Conservation (phyloP, 176 grass and related monocot species). For the Aegilops sharonensis region DNA sequence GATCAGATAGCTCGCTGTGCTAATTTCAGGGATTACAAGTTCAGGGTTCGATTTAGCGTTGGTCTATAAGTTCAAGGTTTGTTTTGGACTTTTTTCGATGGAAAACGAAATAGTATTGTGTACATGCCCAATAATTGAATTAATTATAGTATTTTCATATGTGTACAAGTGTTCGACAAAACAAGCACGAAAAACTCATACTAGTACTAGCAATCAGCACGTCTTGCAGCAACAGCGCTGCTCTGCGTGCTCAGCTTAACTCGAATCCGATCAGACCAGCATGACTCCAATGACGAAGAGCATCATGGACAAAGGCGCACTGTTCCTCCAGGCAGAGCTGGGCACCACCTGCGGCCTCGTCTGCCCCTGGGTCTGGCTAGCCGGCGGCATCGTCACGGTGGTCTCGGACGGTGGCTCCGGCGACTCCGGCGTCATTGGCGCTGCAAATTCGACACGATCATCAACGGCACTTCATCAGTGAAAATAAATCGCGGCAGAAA, state of each 20-base stretch:
- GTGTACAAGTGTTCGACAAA: background rate
- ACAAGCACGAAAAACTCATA: background rate
- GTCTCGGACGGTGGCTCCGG: constrained; percentile 15
- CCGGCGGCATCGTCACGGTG: constrained; percentile 23
- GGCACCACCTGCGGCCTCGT: constrained; percentile 51
- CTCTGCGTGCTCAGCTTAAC: background rate
- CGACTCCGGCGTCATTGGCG: constrained; percentile 26
- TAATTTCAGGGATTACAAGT: too few species aligned
- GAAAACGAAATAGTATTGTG: too few species aligned
- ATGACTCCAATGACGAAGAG: background rate
- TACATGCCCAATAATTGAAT: too few species aligned
- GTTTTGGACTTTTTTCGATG: too few species aligned
- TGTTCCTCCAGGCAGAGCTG: constrained; percentile 32
- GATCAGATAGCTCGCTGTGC: too few species aligned
- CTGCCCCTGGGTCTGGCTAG: constrained; percentile 31
- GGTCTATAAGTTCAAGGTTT: too few species aligned
- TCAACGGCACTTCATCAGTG: background rate
- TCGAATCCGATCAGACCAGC: constrained; percentile 15
- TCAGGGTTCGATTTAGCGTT: too few species aligned
- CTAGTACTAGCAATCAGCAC: background rate
- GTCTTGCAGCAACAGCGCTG: background rate
- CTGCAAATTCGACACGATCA: constrained; percentile 3
- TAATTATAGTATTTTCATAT: background rate
- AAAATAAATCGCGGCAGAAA: background rate
- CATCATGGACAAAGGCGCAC: background rate